A percentile compares a stretch with the other conserved stretches of the same genome.
phyloP scores from a whole-genome alignment of 176 grass and related monocot genomes.

The Cenchrus fungigraminus region DNA sequence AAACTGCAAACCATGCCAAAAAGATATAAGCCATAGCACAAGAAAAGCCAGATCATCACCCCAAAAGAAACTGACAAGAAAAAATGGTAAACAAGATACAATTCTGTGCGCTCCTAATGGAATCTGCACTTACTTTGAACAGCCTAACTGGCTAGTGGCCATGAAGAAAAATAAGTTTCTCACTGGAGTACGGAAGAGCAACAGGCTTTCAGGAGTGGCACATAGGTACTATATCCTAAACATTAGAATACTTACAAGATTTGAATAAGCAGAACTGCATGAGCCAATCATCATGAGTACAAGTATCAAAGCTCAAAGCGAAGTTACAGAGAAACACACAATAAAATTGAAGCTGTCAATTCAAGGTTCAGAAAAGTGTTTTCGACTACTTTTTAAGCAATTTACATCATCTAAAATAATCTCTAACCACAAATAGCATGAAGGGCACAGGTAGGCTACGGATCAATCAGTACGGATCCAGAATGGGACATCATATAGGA shows the following conservation, averaged over 20 bases:
- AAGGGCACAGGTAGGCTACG: background rate
- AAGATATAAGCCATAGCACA: background rate
- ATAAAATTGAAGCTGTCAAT: background rate
- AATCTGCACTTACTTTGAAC: background rate
- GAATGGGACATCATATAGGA: background rate
- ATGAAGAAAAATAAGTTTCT: background rate
- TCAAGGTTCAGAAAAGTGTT: background rate
- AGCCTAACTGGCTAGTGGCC: background rate
- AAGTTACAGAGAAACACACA: background rate
- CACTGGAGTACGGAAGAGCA: background rate
- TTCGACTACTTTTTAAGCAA: background rate
- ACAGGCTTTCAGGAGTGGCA: background rate
- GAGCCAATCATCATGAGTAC: background rate
- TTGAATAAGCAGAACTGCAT: background rate
- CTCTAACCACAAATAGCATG: background rate
- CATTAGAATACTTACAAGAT: slow-evolving; percentile 1
- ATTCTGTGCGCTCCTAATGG: background rate
- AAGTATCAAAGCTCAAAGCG: background rate
- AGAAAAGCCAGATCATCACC: background rate
- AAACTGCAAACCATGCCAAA: slow-evolving; percentile 23
- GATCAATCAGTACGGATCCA: background rate
- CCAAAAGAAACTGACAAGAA: background rate
- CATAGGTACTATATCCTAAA: background rate
- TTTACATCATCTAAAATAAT: background rate
- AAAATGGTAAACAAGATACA: background rate